Base-by-base conservation (phyloP, 129 eudicot genomes). In the Artemisia tridentata region DNA sequence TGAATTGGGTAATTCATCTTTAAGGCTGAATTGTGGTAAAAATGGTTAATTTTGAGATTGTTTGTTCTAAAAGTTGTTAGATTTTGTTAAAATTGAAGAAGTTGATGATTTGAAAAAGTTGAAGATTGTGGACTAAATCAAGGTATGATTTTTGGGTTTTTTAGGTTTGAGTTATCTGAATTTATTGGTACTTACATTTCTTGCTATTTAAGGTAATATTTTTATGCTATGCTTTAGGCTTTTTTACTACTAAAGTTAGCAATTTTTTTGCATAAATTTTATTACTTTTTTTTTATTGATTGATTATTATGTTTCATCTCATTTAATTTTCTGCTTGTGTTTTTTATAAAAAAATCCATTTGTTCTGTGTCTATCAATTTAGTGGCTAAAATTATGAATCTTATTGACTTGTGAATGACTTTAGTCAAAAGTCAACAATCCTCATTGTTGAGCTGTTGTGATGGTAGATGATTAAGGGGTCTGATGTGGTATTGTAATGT, bases 91-190 rank as follows among this genome's bases (percentile, higher is more conserved):
- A 68, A 15, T 10, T 45, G 79, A 65, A 75, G 14, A 4, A 11
- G 66, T 53, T 41, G 11, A 55, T 56, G 60, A 16, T 7, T 17
- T 29, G 58, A 14, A 60, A 41, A 23, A 10, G 31, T 77, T 54
- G 76, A 77, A 70, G 81, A 70, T 43, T 17, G 64, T 50, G 4
- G 54, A 10, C 0, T 77, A 75, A 65, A 76, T 49, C 56, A 72
- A 68, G 80, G 80, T 76, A 76, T 68, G 78, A 57, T 76, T 67
- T 76, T 75, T 67, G 29, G 16, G 38, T 18, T 52, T 77, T 53
- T 56, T 9, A 0, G 45, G 63, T 50, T 59, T 21, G 15, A n/a
- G 63, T 77, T 52, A 21, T 50, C 17, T 53, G 61, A 70, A 62
- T 63, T 43, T 51, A 54, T 75, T 60, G 20, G 65, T 59, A 27